These are phyloP conservation scores for Nigrospora osmanthi DNA, from an alignment of 2,329 filamentous ascomycete species.

Conservation along the genomic window DNA sequence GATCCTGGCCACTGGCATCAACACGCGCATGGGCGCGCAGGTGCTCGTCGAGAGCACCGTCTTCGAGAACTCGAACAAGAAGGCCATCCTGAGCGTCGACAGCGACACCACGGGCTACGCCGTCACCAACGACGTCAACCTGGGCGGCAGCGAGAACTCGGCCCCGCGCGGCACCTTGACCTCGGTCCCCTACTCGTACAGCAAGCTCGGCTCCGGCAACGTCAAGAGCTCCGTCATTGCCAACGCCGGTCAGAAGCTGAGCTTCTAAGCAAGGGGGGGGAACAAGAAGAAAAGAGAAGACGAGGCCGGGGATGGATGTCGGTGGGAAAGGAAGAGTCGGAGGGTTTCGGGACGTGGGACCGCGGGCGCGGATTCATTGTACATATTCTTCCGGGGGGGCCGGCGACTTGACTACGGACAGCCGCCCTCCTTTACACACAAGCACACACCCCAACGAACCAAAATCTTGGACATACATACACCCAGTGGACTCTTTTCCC, in stretches of 20 bases:
- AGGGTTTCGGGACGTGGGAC: too few species aligned
- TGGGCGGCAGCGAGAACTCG: slow-evolving; percentile 36
- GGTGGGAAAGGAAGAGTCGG: too few species aligned
- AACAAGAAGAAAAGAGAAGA: neutral
- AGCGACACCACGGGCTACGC: slow-evolving; percentile 32
- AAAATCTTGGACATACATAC: too few species aligned
- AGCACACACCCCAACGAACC: too few species aligned
- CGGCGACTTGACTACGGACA: too few species aligned
- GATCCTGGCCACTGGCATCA: slow-evolving; percentile 38
- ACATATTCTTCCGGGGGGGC: too few species aligned
- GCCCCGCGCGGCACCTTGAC: slow-evolving; percentile 37
- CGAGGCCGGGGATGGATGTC: too few species aligned
- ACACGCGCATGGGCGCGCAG: slow-evolving; percentile 43
- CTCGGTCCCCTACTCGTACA: slow-evolving; percentile 6
- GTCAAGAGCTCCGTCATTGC: slow-evolving; percentile 6
- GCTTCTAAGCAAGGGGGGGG: neutral
- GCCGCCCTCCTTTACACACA: too few species aligned
- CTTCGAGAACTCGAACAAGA: slow-evolving; percentile 12
- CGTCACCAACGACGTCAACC: slow-evolving; percentile 30
- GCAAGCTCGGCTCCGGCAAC: slow-evolving; percentile 6
- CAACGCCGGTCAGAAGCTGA: slow-evolving; percentile 4
- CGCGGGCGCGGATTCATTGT: too few species aligned
- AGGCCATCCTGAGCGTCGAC: slow-evolving; percentile 26
- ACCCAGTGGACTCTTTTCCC: too few species aligned
- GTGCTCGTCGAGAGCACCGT: slow-evolving; percentile 40